Base-by-base conservation (phyloP, 75 land plant species). In the Sequoia sempervirens region DNA sequence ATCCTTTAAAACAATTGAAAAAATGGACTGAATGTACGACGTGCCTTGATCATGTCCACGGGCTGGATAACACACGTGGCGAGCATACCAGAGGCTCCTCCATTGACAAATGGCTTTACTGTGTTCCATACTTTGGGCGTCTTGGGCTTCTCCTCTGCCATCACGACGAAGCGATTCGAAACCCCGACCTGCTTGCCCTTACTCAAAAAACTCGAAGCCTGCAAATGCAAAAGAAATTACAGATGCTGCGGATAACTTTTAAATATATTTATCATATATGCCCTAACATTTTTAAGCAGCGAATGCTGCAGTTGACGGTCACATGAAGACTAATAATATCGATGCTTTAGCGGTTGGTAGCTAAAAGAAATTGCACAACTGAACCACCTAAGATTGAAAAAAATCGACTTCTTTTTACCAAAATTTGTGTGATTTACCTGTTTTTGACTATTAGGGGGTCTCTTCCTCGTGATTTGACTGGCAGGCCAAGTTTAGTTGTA, bases 21-120 rank as follows among this genome's bases (percentile, higher is more conserved):
- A 43, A 45, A 50, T 32, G 54, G 32, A 46, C 40, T 15, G 30
- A 72, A 2, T 50, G 41, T 20, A 15, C 14, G 74, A 18, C 23
- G 12, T 41, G 95, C 98, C 97, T 96, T 95, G 88, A 96, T 89
- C 97, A 96, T 96, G 80, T 96, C 98, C 47, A 96, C 87, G 75
- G 97, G 98, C 83, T 96, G 97, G 73, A 96, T 95, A 84, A 96
- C 97, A 82, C 96, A 95, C 47, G 97, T 96, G 45, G 98, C 95
- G 38, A 97, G 94, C 97, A 96, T 96, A 4, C 98, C 95, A 34
- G 98, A 88, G 36, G 86, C 46, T 8, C 98, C 98, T 0, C 98
- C 98, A 85, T 96, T 96, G 36, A 91, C 87, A 81, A 96, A 96
- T 23, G 98, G 98, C 90, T 96, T 96, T 47, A 91, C 86, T 69